Conservation (phyloP, 495 filamentous ascomycete species). For the Hypoxylon perforatum region DNA sequence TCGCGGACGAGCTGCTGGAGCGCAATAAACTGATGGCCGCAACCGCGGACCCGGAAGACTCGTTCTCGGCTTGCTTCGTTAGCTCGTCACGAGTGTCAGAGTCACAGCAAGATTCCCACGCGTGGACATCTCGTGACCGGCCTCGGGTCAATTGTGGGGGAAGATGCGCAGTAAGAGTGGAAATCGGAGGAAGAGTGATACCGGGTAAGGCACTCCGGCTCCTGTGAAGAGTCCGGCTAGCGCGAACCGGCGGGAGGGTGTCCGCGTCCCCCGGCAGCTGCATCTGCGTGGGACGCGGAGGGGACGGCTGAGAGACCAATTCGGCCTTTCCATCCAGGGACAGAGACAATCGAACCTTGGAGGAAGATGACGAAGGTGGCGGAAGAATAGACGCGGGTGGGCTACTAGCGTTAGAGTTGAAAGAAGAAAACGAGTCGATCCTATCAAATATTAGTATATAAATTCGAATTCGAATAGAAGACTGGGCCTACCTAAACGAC, state of each 20-base stretch:
- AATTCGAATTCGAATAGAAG: background rate
- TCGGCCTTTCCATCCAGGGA: constrained; percentile 87
- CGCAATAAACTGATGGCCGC: constrained; percentile 78
- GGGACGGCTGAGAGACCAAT: constrained; percentile 78
- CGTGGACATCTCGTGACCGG: constrained; percentile 81
- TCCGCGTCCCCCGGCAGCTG: constrained; percentile 34
- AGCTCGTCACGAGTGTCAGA: constrained; percentile 76
- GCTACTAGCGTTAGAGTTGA: constrained; percentile 45
- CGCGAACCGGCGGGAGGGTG: constrained; percentile 63
- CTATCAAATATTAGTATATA: constrained; percentile 38
- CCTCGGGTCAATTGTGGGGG: constrained; percentile 65
- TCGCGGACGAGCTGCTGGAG: constrained; percentile 67
- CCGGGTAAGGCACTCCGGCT: constrained; percentile 62
- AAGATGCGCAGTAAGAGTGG: constrained; percentile 70
- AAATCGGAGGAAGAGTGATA: constrained; percentile 63
- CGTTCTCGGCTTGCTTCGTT: constrained; percentile 75
- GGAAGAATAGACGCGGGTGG: constrained; percentile 42
- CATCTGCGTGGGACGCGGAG: constrained; percentile 60
- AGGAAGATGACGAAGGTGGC: constrained; percentile 51
- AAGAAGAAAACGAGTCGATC: constrained; percentile 50
- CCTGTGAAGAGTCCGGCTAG: constrained; percentile 63
- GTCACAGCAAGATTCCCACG: constrained; percentile 86
- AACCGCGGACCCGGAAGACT: constrained; percentile 75
- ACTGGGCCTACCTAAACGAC: constrained; percentile 47
- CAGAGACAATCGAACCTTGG: constrained; percentile 72